Conservation (phyloP, 2,329 filamentous ascomycete genomes). For the Calonectria multiphialidica region DNA sequence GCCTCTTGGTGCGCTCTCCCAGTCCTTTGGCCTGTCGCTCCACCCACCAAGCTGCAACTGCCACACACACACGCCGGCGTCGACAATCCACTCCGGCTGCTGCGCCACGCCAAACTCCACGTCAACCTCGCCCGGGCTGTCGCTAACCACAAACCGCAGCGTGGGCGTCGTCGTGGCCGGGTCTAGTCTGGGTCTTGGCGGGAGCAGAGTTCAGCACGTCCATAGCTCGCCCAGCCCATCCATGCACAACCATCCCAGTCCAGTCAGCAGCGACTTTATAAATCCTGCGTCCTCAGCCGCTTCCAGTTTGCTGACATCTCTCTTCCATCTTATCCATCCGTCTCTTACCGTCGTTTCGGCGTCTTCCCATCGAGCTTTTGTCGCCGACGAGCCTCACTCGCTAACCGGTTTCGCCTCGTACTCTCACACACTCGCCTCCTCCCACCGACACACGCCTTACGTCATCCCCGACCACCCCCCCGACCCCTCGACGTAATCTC, state of each 20-base stretch:
- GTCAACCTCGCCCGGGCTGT: conserved; percentile 25
- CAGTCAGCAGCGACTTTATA: conserved; percentile 24
- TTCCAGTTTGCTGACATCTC: conserved; percentile 21
- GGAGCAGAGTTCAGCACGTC: conserved; percentile 8
- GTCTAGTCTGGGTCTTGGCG: conserved; percentile 1
- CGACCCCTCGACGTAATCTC: conserved; percentile 22
- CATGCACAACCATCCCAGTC: conserved; percentile 9
- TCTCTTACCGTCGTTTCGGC: conserved; percentile 3
- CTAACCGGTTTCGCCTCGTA: conserved; percentile 17
- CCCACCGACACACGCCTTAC: conserved; percentile 27
- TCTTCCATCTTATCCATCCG: conserved; percentile 6
- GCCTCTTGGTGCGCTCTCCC: conserved; percentile 9
- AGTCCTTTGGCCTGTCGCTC: conserved; percentile 4
- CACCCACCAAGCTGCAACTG: conserved; percentile 24
- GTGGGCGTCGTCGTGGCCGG: conserved; percentile 8
- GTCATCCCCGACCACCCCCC: conserved; percentile 36
- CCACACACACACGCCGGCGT: conserved; percentile 18
- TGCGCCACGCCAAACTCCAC: conserved; percentile 30
- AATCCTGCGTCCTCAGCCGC: conserved; percentile 25
- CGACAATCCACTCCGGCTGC: conserved; percentile 20
- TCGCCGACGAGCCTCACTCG: conserved; percentile 18
- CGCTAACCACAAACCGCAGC: conserved; percentile 11
- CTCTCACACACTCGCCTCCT: conserved; percentile 2
- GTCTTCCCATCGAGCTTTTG: conserved; percentile 7
- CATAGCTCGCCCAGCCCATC: conserved; percentile 14